Base-by-base conservation (phyloP, 1,139 yeast genomes). In the Ogataea hybrid region DNA sequence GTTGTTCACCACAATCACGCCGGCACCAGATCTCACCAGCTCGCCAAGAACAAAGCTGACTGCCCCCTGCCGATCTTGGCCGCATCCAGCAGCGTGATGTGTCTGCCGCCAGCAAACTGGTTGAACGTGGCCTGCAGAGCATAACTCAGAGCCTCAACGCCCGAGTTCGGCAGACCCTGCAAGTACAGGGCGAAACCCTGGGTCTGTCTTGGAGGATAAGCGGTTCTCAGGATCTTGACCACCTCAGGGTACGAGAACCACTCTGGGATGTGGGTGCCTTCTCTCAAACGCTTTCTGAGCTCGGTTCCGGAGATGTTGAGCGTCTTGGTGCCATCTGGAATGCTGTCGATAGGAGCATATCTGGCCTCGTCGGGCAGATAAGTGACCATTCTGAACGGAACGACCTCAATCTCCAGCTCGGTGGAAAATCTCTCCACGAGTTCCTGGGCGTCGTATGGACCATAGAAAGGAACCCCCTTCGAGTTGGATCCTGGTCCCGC, bases 171-270 rank as follows among this genome's bases (percentile, higher is more conserved):
- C 58, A 74, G 69, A 52, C 84, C 83, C 32, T 81, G 70, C 50
- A 79, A 73, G 56, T 69, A 73, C 52, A 82, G 69, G 9, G 86
- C 88, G 66, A 90, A 90, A 32, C 97, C 97, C 70, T 90, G 97
- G 48, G 75, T 67, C 47, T 73, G 77, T 68, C 97, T 82, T 49
- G 97, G 96, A 47, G 97, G 97, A 65, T 90, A 90, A 35, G 94
- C 81, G 56, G 88, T 94, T 63, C 97, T 83, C 58, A 90, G 76
- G 48, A 90, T 90, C 63, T 78, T 76, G 47, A 90, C 97, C 37
- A 90, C 97, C 67, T 90, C 97, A 5, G 97, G 97, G 68, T 90
- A 90, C 2, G 96, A 87, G 69, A 90, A 90, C 97, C 97, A 90
- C 59, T 79, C 94, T 48, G 97, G 97, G 54, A 90, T 90, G 47